Base-by-base conservation (phyloP, 2,329 filamentous ascomycete species). In the Geoglossum cookeanum region DNA sequence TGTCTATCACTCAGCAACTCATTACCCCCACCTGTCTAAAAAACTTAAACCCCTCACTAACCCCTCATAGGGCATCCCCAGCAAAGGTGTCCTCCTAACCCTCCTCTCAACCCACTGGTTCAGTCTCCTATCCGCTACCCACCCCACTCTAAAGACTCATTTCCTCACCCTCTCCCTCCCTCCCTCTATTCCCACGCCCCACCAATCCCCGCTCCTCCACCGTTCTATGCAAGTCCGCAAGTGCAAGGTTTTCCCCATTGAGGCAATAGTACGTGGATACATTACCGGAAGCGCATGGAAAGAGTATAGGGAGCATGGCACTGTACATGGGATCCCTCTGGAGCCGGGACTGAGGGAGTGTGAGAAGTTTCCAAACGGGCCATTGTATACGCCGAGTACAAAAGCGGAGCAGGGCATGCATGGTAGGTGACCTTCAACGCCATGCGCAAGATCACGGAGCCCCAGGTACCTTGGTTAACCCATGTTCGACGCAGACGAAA, bases 231-330 rank as follows among this genome's bases (percentile, higher is more conserved):
- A 81, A 62, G 85, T 91, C 57, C 80, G 82, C 60, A 80, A 80
- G 61, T 75, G 88, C 58, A 78, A 82, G 64, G 80, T 92, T 61
- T 80, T 94, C 59, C 85, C 86, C 29, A 75, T 94, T 61, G 86
- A 91, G 70, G 85, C 82, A 48, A 91, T 91, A 60, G 86, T 94
- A n/a, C 81, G 88, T 58, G 89, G 89, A 62, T 94, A 94, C 72
- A 81, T 95, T 67, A 89, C 89, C 4, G 89, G 89, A 48, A 85
- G 81, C 51, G 88, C 86, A 0, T 94, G 87, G 84, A 76, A 76
- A 44, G 88, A 94, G 72, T 87, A 92, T 72, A 72, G 79, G 66
- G 75, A 78, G 62, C 75, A 71, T 22, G 85, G 86, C 56, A 94
- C 87, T 1, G 84, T 94, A 15, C 87, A 94, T 70, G 87, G 87